Evolutionary conservation across 2,329 filamentous ascomycete species (phyloP).

Genomic region (Calonectria crousiana): DNA sequence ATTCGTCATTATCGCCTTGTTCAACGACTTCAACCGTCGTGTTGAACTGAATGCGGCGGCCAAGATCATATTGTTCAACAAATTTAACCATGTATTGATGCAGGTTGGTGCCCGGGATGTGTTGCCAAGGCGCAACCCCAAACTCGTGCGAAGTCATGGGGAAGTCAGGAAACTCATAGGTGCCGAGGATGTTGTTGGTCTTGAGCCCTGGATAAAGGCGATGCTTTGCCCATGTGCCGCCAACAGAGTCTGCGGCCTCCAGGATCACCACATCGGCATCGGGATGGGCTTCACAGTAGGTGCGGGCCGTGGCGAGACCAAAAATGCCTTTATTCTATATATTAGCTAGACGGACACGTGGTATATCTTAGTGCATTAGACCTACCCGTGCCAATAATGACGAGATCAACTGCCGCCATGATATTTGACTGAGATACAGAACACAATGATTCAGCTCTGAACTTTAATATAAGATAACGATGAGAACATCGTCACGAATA

Average conservation of each 20-base stretch:
- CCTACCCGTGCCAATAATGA: too few species aligned
- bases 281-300: background rate
- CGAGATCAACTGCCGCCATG: too few species aligned
- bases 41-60: background rate
- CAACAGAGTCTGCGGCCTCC: background rate
- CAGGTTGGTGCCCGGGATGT: background rate
- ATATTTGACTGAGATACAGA: too few species aligned
- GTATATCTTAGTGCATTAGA: too few species aligned
- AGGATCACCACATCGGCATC: background rate
- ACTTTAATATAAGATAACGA: too few species aligned
- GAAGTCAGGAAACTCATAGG: background rate
- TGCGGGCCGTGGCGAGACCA: background rate
- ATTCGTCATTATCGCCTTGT: background rate
- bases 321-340: background rate
- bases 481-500: too few species aligned
- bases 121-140: background rate
- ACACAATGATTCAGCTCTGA: too few species aligned
- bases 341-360: too few species aligned
- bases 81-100: background rate
- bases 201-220: background rate
- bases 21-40: background rate
- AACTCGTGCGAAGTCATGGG: background rate
- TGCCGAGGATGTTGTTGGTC: background rate
- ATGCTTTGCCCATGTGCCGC: background rate
- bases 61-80: background rate